Conservation (phyloP, 164 flowering plant genomes). For the Houttuynia cordata region DNA sequence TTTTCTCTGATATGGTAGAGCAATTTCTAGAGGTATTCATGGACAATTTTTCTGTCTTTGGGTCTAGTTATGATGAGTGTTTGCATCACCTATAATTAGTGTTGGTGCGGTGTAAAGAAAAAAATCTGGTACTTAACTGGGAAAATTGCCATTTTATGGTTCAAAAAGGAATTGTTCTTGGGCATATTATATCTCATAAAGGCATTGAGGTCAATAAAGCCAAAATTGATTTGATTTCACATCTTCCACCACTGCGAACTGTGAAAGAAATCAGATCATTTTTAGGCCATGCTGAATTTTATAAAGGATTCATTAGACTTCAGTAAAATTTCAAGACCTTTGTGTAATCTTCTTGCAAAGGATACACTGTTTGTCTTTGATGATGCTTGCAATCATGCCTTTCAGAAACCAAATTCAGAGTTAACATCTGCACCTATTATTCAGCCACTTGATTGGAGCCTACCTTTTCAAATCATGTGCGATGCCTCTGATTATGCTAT, state of each 20-base stretch:
- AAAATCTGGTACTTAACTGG: not conserved
- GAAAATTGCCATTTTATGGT: conserved; percentile 2
- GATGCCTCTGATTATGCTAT: not conserved
- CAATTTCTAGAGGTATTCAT: not conserved
- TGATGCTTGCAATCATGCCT: too few relatives aligned
- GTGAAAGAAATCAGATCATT: not conserved
- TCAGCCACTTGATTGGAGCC: not conserved
- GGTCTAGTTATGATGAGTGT: not conserved
- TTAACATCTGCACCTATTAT: too few relatives aligned
- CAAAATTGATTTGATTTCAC: not conserved
- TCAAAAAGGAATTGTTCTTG: not conserved
- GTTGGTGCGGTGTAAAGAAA: not conserved
- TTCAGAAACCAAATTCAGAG: too few relatives aligned
- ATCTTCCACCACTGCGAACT: not conserved
- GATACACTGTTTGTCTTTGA: not conserved
- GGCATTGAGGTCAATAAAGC: not conserved
- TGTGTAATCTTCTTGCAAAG: not conserved
- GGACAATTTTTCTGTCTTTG: not conserved
- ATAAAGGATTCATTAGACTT: not conserved
- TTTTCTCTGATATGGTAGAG: too few relatives aligned
- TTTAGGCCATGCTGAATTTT: not conserved
- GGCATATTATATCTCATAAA: not conserved
- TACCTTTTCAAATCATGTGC: not conserved
- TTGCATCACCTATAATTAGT: not conserved
- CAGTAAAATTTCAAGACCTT: not conserved